Conservation (phyloP, 108 stramenopile species). For the Mediolabrus comicus region DNA sequence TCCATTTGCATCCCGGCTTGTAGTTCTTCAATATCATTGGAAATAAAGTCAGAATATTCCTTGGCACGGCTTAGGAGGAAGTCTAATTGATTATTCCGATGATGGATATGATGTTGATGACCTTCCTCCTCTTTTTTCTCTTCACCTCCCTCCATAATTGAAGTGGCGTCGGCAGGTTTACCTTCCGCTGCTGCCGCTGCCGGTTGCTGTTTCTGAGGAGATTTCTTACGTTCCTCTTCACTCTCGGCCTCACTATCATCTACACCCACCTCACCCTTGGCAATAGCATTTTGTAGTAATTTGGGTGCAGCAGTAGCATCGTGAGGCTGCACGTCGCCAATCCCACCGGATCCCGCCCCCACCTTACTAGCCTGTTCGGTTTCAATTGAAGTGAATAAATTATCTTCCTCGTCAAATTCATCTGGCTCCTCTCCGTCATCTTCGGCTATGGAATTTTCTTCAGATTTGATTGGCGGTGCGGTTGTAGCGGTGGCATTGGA, state of each 20-base stretch:
- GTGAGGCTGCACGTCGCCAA: constrained; percentile 50
- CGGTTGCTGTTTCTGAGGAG: constrained; percentile 8
- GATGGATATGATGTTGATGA: constrained; percentile 49
- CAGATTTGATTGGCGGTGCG: neutral
- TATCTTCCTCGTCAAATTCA: constrained; percentile 62
- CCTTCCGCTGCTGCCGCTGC: neutral
- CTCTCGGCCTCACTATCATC: constrained; percentile 68
- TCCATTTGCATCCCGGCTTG: constrained; percentile 64
- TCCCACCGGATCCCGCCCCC: neutral
- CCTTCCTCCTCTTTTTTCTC: constrained; percentile 54
- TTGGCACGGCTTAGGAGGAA: constrained; percentile 80
- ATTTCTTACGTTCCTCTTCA: constrained; percentile 25
- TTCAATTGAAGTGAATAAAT: constrained; percentile 48
- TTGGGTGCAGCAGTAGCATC: constrained; percentile 69
- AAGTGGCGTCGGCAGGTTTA: constrained; percentile 1
- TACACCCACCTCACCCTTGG: constrained; percentile 65
- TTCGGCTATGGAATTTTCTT: neutral
- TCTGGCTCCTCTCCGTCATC: constrained; percentile 20
- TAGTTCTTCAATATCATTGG: constrained; percentile 76
- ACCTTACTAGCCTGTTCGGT: constrained; percentile 35
- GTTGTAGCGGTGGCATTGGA: neutral
- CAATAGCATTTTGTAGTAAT: constrained; percentile 65
- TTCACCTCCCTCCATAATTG: constrained; percentile 17
- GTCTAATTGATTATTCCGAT: constrained; percentile 75
- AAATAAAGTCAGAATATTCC: constrained; percentile 87